Evolutionary conservation across 306 rosid genomes (phyloP), one percentile per base, ranked within the genome.

Genomic region (Cucumis cinereus): DNA sequence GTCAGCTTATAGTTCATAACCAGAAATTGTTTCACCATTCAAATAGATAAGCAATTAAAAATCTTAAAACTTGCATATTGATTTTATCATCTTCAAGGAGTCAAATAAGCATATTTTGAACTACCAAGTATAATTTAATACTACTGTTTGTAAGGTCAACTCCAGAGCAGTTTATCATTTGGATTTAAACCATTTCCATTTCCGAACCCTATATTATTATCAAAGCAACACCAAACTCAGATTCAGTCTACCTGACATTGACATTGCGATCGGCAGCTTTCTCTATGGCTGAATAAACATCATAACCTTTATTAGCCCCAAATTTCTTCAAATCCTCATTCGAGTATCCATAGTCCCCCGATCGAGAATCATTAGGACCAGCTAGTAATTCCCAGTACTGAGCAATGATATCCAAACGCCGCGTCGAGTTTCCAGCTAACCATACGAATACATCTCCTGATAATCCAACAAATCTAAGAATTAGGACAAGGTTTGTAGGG

Each of bases 271-370:
- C 88, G 22, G 96, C 95, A 36, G 97, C 96, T 80, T 79, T 73
- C 57, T 90, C 90, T 15, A 94, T 68, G 47, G 91, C 87, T 24
- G 79, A 61, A 81, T 89, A 94, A 82, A 91, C 89, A 13, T 85
- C 57, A 82, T 85, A 85, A 74, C 98, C 98, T 82, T 86, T 81
- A 49, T 70, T 43, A 20, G 95, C 96, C 74, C 98, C 97, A 54
- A 94, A 91, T 30, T 79, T 71, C 7, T 68, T 58, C 91, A 94
- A 80, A 69, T 94, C 90, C 28, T 56, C 64, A 49, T 73, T 28
- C 23, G 96, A 82, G 80, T 89, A 94, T 67, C 98, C 97, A 45
- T 87, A 89, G 74, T 94, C 97, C 11, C 98, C 96, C 0, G 98
- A 91, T 15, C 87, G 89, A 82, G 90, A 78, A 79, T 91, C 89